A percentile compares a stretch with the other conserved stretches of the same genome.
Evolutionary conservation across 2,329 filamentous ascomycete genomes (phyloP).

Genomic region (Ophiostoma quercus): DNA sequence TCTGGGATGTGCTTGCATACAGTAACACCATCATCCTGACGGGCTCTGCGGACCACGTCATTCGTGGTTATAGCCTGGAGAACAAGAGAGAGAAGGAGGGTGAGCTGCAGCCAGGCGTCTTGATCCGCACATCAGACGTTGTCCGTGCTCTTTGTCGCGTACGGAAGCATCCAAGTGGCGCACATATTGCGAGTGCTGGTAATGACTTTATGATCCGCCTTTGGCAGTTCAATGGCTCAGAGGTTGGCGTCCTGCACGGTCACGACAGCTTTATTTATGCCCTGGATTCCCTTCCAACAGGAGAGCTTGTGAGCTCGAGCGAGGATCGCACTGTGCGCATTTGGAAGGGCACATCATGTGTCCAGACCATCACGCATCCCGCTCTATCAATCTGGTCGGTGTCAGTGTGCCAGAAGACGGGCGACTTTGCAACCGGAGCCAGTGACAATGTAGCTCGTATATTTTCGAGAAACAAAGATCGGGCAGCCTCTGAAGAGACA

Average conservation of each 20-base stretch:
- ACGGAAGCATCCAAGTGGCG: constrained; percentile 69
- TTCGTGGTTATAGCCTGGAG: constrained; percentile 74
- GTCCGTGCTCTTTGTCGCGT: constrained; percentile 83
- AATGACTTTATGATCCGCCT: constrained; percentile 87
- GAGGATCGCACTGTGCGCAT: constrained; percentile 91
- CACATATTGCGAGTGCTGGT: constrained; percentile 89
- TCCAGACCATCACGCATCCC: constrained; percentile 95
- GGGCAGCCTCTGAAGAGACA: constrained; percentile 63
- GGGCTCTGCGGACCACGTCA: constrained; percentile 84
- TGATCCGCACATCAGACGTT: constrained; percentile 67
- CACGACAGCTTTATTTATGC: constrained; percentile 96
- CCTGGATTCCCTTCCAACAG: constrained; percentile 68
- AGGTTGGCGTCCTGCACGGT: constrained; percentile 72
- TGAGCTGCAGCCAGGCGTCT: constrained; percentile 48
- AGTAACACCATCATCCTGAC: constrained; percentile 78
- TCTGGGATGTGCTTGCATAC: constrained; percentile 88
- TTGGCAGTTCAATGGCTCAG: constrained; percentile 75
- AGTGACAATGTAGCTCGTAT: constrained; percentile 83
- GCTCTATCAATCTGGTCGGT: constrained; percentile 96
- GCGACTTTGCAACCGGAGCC: constrained; percentile 89
- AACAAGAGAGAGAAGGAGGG: constrained; percentile 44
- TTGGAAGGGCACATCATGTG: constrained; percentile 76
- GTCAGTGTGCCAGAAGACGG: constrained; percentile 71
- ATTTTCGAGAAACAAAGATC: constrained; percentile 68
- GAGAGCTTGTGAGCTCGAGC: constrained; percentile 83